Evolutionary conservation across 768 basidiomycete genomes (phyloP).

Genomic region (Amanita jacksonii): DNA sequence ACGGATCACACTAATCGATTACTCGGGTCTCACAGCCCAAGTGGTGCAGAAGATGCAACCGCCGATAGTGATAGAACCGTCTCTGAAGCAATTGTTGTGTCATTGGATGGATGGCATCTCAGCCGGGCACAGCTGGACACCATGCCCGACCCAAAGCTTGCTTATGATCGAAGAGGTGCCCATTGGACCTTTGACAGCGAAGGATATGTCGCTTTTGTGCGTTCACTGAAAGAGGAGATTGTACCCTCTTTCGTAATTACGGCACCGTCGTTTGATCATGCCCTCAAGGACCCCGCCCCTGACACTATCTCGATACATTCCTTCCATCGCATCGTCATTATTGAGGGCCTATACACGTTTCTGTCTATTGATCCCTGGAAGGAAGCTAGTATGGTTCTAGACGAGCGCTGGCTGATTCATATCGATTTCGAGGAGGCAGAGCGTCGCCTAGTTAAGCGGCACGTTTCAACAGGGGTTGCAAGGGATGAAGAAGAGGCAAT

Average conservation of each 20-base stretch:
- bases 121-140: slow-evolving; percentile 68
- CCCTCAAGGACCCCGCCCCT: slow-evolving; percentile 74
- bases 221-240: slow-evolving; percentile 34
- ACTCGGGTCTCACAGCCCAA: slow-evolving; percentile 14
- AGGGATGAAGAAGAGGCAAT: slow-evolving; percentile 52
- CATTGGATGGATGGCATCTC: slow-evolving; percentile 91
- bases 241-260: slow-evolving; percentile 25
- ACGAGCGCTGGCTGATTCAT: slow-evolving; percentile 73
- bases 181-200: slow-evolving; percentile 87
- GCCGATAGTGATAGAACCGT: slow-evolving; percentile 6
- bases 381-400: slow-evolving; percentile 50
- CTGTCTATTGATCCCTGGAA: slow-evolving; percentile 68
- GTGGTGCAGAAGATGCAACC: slow-evolving; percentile 2
- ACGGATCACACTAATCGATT: slow-evolving; percentile 41
- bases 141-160: slow-evolving; percentile 67
- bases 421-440: slow-evolving; percentile 47
- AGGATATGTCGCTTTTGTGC: slow-evolving; percentile 64
- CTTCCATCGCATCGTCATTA: slow-evolving; percentile 65
- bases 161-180: slow-evolving; percentile 72
- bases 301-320: slow-evolving; percentile 49
- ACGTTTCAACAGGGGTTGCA: slow-evolving; percentile 71
- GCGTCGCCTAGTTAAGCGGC: slow-evolving; percentile 55
- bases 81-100: slow-evolving; percentile 54
- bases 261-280: slow-evolving; percentile 83
- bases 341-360: slow-evolving; percentile 88